Percentiles rank a stretch among this genome's conserved stretches.
These are phyloP conservation scores for Taphrina populina DNA, from an alignment of 1,139 yeast genomes.

Conservation along the genomic window DNA sequence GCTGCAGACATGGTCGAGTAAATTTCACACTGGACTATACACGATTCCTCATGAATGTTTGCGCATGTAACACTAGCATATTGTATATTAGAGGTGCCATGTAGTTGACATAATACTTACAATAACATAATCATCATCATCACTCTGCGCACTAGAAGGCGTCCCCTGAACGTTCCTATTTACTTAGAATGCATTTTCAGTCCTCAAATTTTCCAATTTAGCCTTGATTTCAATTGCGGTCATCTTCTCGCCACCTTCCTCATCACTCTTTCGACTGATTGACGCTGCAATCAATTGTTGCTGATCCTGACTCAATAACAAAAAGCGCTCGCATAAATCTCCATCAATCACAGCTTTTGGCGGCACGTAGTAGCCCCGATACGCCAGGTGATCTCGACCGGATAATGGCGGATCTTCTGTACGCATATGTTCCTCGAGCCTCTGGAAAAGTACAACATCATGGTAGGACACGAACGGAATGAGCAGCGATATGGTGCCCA, in stretches of 20 bases:
- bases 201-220: conserved; percentile 48
- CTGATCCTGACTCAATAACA: conserved; percentile 46
- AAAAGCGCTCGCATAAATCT: conserved; percentile 68
- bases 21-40: too few relatives aligned
- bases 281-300: conserved; percentile 55
- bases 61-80: too few relatives aligned
- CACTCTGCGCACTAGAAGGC: too few relatives aligned
- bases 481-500: conserved; percentile 75
- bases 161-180: too few relatives aligned
- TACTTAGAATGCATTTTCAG: conserved; percentile 36
- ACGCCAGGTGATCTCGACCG: conserved; percentile 68
- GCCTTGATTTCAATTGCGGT: conserved; percentile 60
- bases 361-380: conserved; percentile 77
- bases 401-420: conserved; percentile 50
- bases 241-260: too few relatives aligned
- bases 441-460: conserved; percentile 62
- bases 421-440: conserved; percentile 56
- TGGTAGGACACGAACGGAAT: conserved; percentile 63
- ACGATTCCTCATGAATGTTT: too few relatives aligned
- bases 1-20: too few relatives aligned
- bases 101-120: too few relatives aligned
- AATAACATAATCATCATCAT: too few relatives aligned
- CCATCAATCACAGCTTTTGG: conserved; percentile 79
- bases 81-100: too few relatives aligned
- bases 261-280: conserved; percentile 59